Conservation (phyloP, 495 filamentous ascomycete genomes). For the Aspergillus bertholletiae region DNA sequence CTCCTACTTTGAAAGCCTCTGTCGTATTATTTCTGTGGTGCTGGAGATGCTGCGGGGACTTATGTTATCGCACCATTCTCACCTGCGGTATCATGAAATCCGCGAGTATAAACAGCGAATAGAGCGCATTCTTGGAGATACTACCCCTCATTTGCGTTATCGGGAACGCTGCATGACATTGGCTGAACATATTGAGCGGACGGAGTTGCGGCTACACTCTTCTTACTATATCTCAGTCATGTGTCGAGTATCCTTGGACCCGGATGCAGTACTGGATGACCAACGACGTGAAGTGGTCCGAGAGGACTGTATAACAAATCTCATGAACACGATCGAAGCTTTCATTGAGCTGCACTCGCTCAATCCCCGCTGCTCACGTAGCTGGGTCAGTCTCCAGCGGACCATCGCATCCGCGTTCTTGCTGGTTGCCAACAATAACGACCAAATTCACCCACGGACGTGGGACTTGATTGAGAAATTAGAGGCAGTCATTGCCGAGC, state of each 20-base stretch:
- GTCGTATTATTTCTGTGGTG: slow-evolving; percentile 48
- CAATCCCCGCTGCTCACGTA: slow-evolving; percentile 39
- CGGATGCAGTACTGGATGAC: slow-evolving; percentile 32
- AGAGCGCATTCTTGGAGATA: slow-evolving; percentile 45
- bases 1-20: slow-evolving; percentile 54
- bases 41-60: slow-evolving; percentile 54
- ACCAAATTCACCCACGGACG: slow-evolving; percentile 26
- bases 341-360: slow-evolving; percentile 45
- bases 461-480: slow-evolving; percentile 38
- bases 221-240: slow-evolving; percentile 58
- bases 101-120: slow-evolving; percentile 50
- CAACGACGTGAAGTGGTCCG: slow-evolving; percentile 36
- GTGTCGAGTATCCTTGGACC: slow-evolving; percentile 53
- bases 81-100: slow-evolving; percentile 42
- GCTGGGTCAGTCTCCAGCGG: slow-evolving; percentile 47
- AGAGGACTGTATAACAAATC: slow-evolving; percentile 39
- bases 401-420: slow-evolving; percentile 46
- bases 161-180: slow-evolving; percentile 42
- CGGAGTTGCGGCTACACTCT: slow-evolving; percentile 52
- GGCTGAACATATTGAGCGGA: slow-evolving; percentile 53
- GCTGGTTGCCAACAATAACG: slow-evolving; percentile 40
- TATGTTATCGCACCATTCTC: slow-evolving; percentile 37
- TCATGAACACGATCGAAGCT: slow-evolving; percentile 40
- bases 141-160: slow-evolving; percentile 50
- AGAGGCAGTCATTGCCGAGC: slow-evolving; percentile 38